Base-by-base conservation (phyloP, 768 basidiomycete species). In the Cubamyces sp. region DNA sequence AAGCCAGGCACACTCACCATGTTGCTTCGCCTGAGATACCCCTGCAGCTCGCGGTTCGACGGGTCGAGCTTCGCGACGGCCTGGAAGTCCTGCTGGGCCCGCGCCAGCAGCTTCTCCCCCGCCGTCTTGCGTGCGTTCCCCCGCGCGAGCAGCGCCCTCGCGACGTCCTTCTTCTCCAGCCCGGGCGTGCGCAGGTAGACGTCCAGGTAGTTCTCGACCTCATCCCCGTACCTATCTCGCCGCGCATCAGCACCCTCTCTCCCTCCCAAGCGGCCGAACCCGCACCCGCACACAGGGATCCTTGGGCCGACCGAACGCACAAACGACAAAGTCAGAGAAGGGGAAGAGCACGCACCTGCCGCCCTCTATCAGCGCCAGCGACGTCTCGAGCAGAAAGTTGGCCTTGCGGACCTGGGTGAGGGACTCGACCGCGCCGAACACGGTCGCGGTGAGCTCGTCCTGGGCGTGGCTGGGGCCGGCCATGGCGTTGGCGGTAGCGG, bases 191-290 rank as follows among this genome's bases (percentile, higher is more conserved):
- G 76, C 48, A 90, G 70, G 68, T 87, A 88, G 18, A 88, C 84
- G 16, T 90, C 87, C 25, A 88, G 68, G 68, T 86, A 88, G 49
- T 79, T 82, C 71, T 87, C 87, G 26, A 88, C 87, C 28, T 86
- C 81, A 42, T 78, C 74, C 16, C 85, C 86, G 75, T 87, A 88
- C 67, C 87, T 89, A 52, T 34, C 28, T 34, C 34, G 11, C 48
- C 21, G 47, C 50, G 18, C 52, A 53, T 49, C 28, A 37, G 26
- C n/a, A 18, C n/a, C 14, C 14, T 47, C n/a, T 1, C 14, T 18
- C 19, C 16, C 28, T 23, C 42, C 39, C 21, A 34, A 23, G 11
- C 34, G 34, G 9, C 34, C 34, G 34, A 34, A 34, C 34, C n/a
- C n/a, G n/a, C n/a, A n/a, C n/a, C n/a, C n/a, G n/a, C n/a, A n/a